A percentile compares a stretch with the other conserved stretches of the same genome.
Conservation (phyloP, 2,329 filamentous ascomycete genomes). For the Neonectria punicea region DNA sequence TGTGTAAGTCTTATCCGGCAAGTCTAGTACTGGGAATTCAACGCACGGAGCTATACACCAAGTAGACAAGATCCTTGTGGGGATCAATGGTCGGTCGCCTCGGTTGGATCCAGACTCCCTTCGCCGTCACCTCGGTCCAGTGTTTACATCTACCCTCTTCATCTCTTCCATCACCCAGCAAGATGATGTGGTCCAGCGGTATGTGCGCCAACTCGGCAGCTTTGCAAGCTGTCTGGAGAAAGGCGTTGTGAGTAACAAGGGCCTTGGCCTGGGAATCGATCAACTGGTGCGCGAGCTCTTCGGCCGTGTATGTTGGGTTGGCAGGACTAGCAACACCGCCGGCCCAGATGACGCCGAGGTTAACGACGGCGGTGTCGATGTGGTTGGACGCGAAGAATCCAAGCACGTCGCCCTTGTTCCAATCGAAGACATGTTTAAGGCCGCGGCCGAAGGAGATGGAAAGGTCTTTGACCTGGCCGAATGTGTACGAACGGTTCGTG, state of each 20-base stretch:
- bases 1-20: neutral
- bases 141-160: constrained; percentile 70
- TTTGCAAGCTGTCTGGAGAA: constrained; percentile 71
- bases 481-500: constrained; percentile 76
- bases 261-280: constrained; percentile 80
- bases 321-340: constrained; percentile 86
- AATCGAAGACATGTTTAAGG: constrained; percentile 77
- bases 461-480: constrained; percentile 69
- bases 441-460: constrained; percentile 84
- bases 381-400: constrained; percentile 86
- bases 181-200: constrained; percentile 74
- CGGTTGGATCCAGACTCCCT: constrained; percentile 64
- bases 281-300: constrained; percentile 87
- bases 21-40: neutral
- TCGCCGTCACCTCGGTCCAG: constrained; percentile 74
- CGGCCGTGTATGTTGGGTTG: constrained; percentile 86
- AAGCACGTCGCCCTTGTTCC: constrained; percentile 86
- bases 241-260: constrained; percentile 76
- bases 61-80: constrained; percentile 79
- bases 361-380: constrained; percentile 82
- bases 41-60: constrained; percentile 80
- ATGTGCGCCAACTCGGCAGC: constrained; percentile 79
- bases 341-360: constrained; percentile 84
- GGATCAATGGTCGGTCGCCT: constrained; percentile 70
- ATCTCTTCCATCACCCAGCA: constrained; percentile 78